Percentiles rank a stretch among this genome's conserved stretches.
Conservation (phyloP, 805 yeast species). For the Starmerella vaccinii region DNA sequence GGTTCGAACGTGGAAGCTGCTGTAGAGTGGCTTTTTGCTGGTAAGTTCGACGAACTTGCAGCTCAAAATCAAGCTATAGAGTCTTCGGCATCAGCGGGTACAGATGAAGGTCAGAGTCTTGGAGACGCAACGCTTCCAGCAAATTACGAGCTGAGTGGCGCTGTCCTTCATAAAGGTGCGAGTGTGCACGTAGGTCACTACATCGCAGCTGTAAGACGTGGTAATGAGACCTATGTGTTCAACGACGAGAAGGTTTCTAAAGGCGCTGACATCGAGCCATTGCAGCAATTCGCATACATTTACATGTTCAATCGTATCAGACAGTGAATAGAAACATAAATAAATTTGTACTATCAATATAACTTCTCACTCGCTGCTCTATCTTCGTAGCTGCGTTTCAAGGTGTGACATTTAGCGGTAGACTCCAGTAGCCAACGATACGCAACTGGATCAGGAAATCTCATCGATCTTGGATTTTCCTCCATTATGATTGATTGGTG, state of each 20-base stretch:
- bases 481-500: no score
- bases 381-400: not conserved
- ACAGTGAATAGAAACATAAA: not conserved
- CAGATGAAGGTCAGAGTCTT: not conserved
- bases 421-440: not conserved
- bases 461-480: not conserved
- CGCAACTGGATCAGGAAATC: not conserved
- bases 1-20: slow-evolving; percentile 60
- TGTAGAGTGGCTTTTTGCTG: slow-evolving; percentile 78
- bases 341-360: not conserved
- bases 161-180: slow-evolving; percentile 80
- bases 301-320: slow-evolving; percentile 33
- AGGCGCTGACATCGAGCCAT: slow-evolving; percentile 37
- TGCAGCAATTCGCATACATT: slow-evolving; percentile 42
- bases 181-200: slow-evolving; percentile 90
- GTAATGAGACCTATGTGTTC: slow-evolving; percentile 58
- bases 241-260: slow-evolving; percentile 80
- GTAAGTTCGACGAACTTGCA: slow-evolving; percentile 61
- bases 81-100: not conserved
- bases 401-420: not conserved
- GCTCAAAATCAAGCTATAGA: slow-evolving; percentile 33
- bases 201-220: slow-evolving; percentile 58
- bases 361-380: no score
- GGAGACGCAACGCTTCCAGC: slow-evolving; percentile 27
- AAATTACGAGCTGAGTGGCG: slow-evolving; percentile 46